A percentile compares a stretch with the other conserved stretches of the same genome.
Evolutionary conservation across 2,329 filamentous ascomycete genomes (phyloP).

Genomic region (Stenocarpella maydis): DNA sequence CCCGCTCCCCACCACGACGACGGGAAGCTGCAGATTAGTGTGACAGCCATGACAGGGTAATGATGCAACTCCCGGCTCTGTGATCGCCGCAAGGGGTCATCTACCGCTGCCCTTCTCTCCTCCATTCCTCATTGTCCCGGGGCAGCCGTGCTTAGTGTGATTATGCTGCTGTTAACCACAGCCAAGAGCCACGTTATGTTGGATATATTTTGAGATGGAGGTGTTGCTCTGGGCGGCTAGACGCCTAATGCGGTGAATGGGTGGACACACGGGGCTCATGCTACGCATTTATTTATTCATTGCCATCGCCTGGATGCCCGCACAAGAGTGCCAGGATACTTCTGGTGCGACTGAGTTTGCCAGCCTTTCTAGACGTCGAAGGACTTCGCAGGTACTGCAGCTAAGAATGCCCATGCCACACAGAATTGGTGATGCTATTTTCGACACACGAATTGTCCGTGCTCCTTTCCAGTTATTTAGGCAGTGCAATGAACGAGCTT

Average conservation of each 20-base stretch:
- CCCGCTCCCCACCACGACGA: slow-evolving; percentile 13
- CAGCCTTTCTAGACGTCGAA: not conserved
- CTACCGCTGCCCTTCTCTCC: not conserved
- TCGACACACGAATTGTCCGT: no score
- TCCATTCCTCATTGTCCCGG: not conserved
- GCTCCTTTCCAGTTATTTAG: no score
- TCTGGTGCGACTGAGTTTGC: not conserved
- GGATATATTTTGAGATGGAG: slow-evolving; percentile 7
- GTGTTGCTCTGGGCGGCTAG: not conserved
- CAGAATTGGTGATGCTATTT: no score
- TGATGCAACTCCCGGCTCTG: slow-evolving; percentile 27
- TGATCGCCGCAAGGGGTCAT: slow-evolving; percentile 1
- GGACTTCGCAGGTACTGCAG: no score
- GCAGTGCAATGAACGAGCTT: not conserved
- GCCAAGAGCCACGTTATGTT: not conserved
- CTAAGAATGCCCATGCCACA: no score
- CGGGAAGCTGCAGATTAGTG: slow-evolving; percentile 26
- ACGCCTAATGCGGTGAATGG: not conserved
- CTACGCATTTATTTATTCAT: no score
- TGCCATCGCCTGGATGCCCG: no score
- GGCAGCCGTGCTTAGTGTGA: not conserved
- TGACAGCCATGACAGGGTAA: slow-evolving; percentile 30
- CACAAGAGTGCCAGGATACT: no score
- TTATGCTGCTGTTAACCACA: not conserved
- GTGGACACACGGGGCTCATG: no score